A percentile compares a stretch with the other conserved stretches of the same genome.
These are phyloP conservation scores for Closterium sp. DNA, from an alignment of 139 green algal species.

Conservation along the genomic window DNA sequence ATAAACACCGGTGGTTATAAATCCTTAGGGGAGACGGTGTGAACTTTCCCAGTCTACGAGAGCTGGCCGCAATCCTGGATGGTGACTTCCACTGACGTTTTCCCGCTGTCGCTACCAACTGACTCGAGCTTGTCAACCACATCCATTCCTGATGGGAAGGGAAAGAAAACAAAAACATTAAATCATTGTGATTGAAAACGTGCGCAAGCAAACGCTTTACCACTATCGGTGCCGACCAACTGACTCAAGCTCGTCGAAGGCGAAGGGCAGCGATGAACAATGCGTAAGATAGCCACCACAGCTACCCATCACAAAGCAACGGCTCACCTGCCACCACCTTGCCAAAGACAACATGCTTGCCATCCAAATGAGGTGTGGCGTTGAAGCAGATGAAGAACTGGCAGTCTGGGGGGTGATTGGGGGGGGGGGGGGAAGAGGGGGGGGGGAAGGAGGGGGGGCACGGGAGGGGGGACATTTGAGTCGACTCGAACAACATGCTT, in stretches of 20 bases:
- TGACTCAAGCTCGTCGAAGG: background rate
- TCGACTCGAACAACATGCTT: constrained; percentile 76
- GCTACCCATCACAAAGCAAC: too few species aligned
- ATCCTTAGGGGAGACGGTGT: background rate
- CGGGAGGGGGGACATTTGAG: background rate
- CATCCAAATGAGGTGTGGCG: constrained; percentile 41
- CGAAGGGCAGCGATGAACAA: too few species aligned
- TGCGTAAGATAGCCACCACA: too few species aligned
- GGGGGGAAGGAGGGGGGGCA: background rate
- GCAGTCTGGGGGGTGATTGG: constrained; percentile 29
- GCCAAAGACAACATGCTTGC: constrained; percentile 89
- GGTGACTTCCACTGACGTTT: background rate
- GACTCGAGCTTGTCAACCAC: background rate
- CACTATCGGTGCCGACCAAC: too few species aligned
- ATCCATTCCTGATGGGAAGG: background rate
- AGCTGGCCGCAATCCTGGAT: constrained; percentile 6
- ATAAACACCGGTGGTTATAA: background rate
- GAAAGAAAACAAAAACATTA: background rate
- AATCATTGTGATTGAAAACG: too few species aligned
- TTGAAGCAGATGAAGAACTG: constrained; percentile 67
- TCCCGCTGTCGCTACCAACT: background rate
- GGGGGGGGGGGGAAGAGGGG: background rate
- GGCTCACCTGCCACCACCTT: constrained; percentile 66
- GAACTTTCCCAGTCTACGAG: background rate
- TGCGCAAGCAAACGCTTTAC: too few species aligned